Evolutionary conservation across 345 rosid genomes (phyloP).

Genomic region (Firmiana major): DNA sequence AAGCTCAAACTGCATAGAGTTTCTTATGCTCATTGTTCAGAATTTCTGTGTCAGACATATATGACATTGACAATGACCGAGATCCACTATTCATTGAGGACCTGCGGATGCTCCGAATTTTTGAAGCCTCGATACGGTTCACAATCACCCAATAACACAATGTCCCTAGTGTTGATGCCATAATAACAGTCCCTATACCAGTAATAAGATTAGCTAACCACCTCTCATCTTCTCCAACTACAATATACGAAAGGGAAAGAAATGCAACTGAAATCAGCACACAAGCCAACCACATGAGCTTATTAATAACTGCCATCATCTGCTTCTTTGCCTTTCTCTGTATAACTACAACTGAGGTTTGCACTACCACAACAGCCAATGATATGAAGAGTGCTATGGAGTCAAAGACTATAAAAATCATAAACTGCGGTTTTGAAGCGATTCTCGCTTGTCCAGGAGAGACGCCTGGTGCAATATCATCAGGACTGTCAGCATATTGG

Average conservation of each 20-base stretch:
- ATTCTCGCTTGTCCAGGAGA: conserved; percentile 65
- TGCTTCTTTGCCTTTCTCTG: conserved; percentile 69
- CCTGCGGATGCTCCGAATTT: conserved; percentile 40
- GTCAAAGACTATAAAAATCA: conserved; percentile 69
- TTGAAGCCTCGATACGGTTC: conserved; percentile 56
- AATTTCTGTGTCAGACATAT: conserved; percentile 62
- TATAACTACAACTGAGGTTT: conserved; percentile 82
- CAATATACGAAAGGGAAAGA: conserved; percentile 67
- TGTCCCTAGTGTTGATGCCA: conserved; percentile 84
- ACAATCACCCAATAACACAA: conserved; percentile 84
- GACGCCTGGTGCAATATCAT: conserved; percentile 21
- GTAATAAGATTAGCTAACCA: conserved; percentile 62
- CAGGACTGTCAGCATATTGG: conserved; percentile 53
- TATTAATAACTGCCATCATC: conserved; percentile 90
- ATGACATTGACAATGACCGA: conserved; percentile 46
- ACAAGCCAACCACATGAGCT: conserved; percentile 97
- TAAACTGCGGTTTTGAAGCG: conserved; percentile 54
- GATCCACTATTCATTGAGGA: conserved; percentile 42
- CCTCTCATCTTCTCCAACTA: conserved; percentile 55
- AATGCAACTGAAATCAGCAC: conserved; percentile 80
- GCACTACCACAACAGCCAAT: conserved; percentile 88
- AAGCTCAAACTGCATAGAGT: conserved; percentile 70
- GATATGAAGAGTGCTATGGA: conserved; percentile 93
- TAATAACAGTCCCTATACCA: conserved; percentile 62
- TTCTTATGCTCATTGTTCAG: conserved; percentile 51